Evolutionary conservation across 129 eudicot genomes (phyloP).

Genomic region (Apium graveolens): DNA sequence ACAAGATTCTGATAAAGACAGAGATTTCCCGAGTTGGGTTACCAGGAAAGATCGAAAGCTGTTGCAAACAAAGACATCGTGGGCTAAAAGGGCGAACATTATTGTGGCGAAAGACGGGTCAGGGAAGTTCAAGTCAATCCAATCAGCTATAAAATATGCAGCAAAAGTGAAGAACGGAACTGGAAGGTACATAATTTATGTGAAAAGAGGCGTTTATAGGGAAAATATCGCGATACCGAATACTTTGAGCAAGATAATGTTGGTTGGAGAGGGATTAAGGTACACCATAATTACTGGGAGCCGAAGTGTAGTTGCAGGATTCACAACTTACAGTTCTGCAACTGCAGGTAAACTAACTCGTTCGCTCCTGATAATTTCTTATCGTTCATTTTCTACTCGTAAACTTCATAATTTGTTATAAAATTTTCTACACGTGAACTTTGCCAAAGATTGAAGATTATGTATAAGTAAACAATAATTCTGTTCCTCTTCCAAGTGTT

Average conservation of each 20-base stretch:
- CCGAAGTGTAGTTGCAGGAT: constrained; percentile 25
- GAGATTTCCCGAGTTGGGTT: constrained; percentile 28
- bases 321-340: constrained; percentile 25
- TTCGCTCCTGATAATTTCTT: no score
- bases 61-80: constrained; percentile 12
- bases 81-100: constrained; percentile 9
- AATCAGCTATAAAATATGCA: constrained; percentile 31
- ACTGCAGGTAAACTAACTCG: constrained; percentile 26
- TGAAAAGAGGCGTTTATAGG: constrained; percentile 26
- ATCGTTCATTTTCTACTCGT: no score
- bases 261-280: constrained; percentile 33
- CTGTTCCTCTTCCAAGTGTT: no score
- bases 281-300: constrained; percentile 35
- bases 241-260: constrained; percentile 24
- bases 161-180: constrained; percentile 11
- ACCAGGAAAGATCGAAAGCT: constrained; percentile 18
- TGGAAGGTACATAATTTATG: constrained; percentile 19
- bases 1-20: not conserved
- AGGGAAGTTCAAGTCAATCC: constrained; percentile 24
- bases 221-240: constrained; percentile 24
- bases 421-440: no score
- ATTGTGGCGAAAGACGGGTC: constrained; percentile 42
- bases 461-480: no score
- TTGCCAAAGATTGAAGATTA: no score
- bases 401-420: no score